Conservation (phyloP, 225 moss, liverwort and hornwort species). For the Pseudoscleropodium purum region DNA sequence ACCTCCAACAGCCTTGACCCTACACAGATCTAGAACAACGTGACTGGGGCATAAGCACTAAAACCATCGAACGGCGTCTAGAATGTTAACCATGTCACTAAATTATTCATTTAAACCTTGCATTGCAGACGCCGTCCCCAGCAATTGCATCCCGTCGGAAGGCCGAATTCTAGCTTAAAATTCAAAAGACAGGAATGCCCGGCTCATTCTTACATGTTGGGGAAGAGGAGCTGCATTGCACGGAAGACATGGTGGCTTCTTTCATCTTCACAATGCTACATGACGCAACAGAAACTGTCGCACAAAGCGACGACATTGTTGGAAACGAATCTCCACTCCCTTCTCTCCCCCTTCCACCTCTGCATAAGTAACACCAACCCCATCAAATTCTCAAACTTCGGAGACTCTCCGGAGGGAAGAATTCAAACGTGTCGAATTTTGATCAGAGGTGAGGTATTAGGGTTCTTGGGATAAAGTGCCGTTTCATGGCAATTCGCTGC, state of each 20-base stretch:
- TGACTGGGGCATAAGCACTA: neutral
- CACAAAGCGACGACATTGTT: slow-evolving; percentile 32
- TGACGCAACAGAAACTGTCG: slow-evolving; percentile 19
- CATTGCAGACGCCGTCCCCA: neutral
- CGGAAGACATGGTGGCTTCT: neutral
- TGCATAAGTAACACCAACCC: neutral
- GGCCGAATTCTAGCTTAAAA: neutral
- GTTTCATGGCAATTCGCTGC: neutral
- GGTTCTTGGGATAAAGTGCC: neutral
- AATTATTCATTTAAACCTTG: neutral
- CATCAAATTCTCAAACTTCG: neutral
- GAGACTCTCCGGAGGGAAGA: neutral
- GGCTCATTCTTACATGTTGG: neutral
- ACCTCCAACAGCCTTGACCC: slow-evolving; percentile 11
- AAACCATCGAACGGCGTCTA: neutral
- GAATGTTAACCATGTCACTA: neutral
- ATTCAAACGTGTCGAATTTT: neutral
- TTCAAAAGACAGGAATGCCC: neutral
- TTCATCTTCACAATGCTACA: slow-evolving; percentile 21
- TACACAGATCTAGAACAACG: slow-evolving; percentile 12
- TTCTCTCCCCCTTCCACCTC: neutral
- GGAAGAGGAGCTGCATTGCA: slow-evolving; percentile 5
- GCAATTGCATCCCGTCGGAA: neutral
- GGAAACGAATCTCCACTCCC: neutral
- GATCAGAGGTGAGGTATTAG: neutral